A percentile compares a stretch with the other conserved stretches of the same genome.
Evolutionary conservation across 108 stramenopile species (phyloP).

Genomic region (Nitzschia putrida): DNA sequence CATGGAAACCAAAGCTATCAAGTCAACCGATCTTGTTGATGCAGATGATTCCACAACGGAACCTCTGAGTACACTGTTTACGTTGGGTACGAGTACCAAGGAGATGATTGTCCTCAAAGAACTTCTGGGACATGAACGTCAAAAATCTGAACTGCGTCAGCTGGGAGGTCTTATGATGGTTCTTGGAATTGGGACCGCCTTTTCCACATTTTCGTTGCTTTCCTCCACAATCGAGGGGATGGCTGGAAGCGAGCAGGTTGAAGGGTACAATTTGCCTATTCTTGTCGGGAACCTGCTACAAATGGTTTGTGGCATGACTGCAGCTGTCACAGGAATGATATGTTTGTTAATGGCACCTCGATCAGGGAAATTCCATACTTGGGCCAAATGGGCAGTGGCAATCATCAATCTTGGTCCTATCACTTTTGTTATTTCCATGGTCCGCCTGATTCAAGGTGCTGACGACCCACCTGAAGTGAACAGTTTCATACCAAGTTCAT

Average conservation of each 20-base stretch:
- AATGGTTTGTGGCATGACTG: not conserved
- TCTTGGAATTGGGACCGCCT: not conserved
- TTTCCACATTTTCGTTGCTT: not conserved
- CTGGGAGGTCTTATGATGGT: not conserved
- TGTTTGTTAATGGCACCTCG: not conserved
- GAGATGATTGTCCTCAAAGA: too few species aligned
- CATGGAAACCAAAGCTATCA: too few species aligned
- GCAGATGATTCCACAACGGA: too few species aligned
- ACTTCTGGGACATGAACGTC: not conserved
- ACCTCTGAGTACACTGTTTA: too few species aligned
- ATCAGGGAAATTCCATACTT: constrained; percentile 3
- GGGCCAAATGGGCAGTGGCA: not conserved
- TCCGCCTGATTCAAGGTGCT: constrained; percentile 1
- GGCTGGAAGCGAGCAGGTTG: not conserved
- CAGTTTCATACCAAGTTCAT: not conserved
- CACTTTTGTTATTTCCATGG: not conserved
- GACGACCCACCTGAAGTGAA: not conserved
- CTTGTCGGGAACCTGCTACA: not conserved
- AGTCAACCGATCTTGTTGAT: too few species aligned
- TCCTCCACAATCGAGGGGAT: not conserved
- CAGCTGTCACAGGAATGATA: not conserved
- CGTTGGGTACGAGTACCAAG: too few species aligned
- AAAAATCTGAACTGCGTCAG: not conserved
- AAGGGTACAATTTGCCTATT: not conserved
- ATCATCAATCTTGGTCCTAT: constrained; percentile 3